A percentile compares a stretch with the other conserved stretches of the same genome.
Evolutionary conservation across 345 rosid genomes (phyloP).

Genomic region (Ailanthus altissimus): DNA sequence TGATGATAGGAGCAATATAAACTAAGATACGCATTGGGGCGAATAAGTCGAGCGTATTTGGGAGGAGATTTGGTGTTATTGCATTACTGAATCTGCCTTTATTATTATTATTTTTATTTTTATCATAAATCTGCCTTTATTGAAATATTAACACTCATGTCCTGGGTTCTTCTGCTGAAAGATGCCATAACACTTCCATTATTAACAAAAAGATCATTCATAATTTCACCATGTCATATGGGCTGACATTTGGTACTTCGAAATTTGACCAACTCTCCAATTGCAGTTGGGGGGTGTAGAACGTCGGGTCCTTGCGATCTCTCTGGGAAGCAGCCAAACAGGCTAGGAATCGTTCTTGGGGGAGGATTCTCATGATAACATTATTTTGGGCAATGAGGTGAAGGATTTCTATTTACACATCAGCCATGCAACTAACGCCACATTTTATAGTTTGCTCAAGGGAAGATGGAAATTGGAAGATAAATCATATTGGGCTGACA

Average conservation of each 20-base stretch:
- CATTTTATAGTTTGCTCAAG: too few species aligned
- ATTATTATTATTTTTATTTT: background rate
- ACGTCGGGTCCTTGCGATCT: background rate
- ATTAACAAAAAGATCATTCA: background rate
- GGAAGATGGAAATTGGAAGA: too few species aligned
- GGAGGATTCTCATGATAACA: background rate
- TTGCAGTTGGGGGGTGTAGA: background rate
- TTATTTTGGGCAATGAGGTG: too few species aligned
- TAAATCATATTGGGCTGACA: too few species aligned
- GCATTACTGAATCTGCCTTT: background rate
- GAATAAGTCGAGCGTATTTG: background rate
- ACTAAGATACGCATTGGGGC: background rate
- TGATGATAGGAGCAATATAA: background rate
- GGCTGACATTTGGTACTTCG: background rate
- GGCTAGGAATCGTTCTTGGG: background rate
- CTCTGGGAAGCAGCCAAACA: background rate
- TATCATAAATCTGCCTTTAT: background rate
- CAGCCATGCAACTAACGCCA: too few species aligned
- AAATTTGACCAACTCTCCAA: background rate
- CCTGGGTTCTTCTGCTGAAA: background rate
- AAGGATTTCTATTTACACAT: too few species aligned
- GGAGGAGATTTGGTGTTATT: constrained; percentile 3
- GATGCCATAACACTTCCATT: background rate
- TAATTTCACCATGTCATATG: background rate
- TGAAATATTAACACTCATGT: constrained; percentile 8